A percentile compares a stretch with the other conserved stretches of the same genome.
phyloP scores from a whole-genome alignment of 257 asterid genomes.

The Fraxinus pennsylvanica region DNA sequence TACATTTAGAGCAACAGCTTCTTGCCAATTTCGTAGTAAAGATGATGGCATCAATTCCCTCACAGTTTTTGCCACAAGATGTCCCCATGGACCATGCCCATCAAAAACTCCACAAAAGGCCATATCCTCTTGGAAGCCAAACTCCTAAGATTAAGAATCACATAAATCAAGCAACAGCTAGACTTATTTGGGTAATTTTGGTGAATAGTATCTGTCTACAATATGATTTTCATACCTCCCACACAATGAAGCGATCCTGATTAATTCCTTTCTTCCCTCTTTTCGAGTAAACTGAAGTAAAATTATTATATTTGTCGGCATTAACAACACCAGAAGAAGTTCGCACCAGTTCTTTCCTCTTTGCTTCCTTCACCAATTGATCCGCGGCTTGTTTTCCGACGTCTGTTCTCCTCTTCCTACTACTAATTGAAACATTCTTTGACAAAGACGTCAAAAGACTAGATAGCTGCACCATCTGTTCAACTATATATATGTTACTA shows the following conservation, averaged over 20 bases:
- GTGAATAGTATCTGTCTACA: not conserved
- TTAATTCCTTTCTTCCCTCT: constrained; percentile 69
- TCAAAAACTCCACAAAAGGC: constrained; percentile 76
- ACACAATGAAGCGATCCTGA: constrained; percentile 24
- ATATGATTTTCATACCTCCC: not conserved
- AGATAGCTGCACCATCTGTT: constrained; percentile 66
- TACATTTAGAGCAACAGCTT: constrained; percentile 41
- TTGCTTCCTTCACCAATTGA: constrained; percentile 60
- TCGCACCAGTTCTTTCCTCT: constrained; percentile 50
- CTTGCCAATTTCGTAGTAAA: constrained; percentile 69
- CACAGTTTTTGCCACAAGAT: constrained; percentile 57
- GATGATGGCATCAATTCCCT: constrained; percentile 57
- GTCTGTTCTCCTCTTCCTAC: constrained; percentile 39
- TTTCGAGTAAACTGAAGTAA: constrained; percentile 49
- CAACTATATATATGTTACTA: constrained; percentile 4
- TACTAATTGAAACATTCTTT: constrained; percentile 43
- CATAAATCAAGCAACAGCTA: not conserved
- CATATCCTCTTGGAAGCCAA: constrained; percentile 75
- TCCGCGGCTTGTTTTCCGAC: constrained; percentile 45
- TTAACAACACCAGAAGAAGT: constrained; percentile 55
- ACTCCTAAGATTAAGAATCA: constrained; percentile 46
- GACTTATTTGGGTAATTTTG: not conserved
- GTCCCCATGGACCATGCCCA: constrained; percentile 93
- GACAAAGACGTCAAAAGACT: constrained; percentile 54
- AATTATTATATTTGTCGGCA: constrained; percentile 32